phyloP scores from a whole-genome alignment of 169 alveolate genomes.

The Cryptosporidium sp. region DNA sequence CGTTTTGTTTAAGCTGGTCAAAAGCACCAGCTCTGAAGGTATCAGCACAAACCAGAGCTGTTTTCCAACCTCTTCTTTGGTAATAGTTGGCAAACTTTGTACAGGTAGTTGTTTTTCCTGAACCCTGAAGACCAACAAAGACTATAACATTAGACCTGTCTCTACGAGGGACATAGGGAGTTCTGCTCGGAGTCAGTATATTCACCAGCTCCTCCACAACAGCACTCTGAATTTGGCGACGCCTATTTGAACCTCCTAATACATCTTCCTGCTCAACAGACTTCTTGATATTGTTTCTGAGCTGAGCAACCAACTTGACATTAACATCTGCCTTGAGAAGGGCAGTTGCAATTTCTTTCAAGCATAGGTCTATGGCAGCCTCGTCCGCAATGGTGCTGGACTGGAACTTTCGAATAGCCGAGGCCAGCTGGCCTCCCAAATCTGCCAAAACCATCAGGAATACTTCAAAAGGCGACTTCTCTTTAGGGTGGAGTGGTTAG shows the following conservation, averaged over 20 bases:
- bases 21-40: slow-evolving; percentile 99
- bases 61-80: slow-evolving; percentile 96
- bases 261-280: slow-evolving; percentile 86
- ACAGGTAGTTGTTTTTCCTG: slow-evolving; percentile 99
- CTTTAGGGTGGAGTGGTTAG: not conserved
- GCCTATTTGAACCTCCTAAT: slow-evolving; percentile 84
- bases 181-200: slow-evolving; percentile 92
- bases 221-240: slow-evolving; percentile 85
- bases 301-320: slow-evolving; percentile 89
- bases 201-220: slow-evolving; percentile 94
- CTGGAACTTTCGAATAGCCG: slow-evolving; percentile 93
- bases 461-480: not conserved
- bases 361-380: slow-evolving; percentile 90
- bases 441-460: slow-evolving; percentile 96
- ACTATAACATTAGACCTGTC: slow-evolving; percentile 95
- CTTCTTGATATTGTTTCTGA: slow-evolving; percentile 89
- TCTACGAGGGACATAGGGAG: slow-evolving; percentile 92
- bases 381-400: slow-evolving; percentile 93
- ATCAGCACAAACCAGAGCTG: slow-evolving; percentile 99
- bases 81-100: slow-evolving; percentile 98
- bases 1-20: slow-evolving; percentile 99
- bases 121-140: slow-evolving; percentile 99
- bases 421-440: slow-evolving; percentile 93
- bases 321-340: slow-evolving; percentile 94
- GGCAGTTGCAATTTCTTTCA: slow-evolving; percentile 93